Conservation (phyloP, 1,284 basidiomycete genomes). For the Leucoagaricus sp. region DNA sequence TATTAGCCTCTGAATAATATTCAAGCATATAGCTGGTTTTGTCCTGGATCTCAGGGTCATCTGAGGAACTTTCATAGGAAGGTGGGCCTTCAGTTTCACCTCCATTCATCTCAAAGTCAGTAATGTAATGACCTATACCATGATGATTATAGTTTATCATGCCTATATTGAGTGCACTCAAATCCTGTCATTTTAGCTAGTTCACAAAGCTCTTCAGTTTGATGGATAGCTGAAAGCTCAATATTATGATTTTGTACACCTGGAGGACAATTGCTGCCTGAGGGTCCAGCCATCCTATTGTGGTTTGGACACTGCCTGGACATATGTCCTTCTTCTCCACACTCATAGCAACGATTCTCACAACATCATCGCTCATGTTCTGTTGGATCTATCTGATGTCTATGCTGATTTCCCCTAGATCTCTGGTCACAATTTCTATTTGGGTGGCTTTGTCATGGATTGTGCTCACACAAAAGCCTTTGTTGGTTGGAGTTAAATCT, state of each 20-base stretch:
- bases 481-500: too few relatives aligned
- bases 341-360: slow-evolving; percentile 20
- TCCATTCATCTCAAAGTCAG: too few relatives aligned
- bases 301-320: slow-evolving; percentile 1
- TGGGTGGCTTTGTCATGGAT: too few relatives aligned
- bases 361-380: too few relatives aligned
- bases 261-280: slow-evolving; percentile 11
- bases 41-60: background rate
- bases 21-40: background rate
- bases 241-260: slow-evolving; percentile 16
- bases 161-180: background rate
- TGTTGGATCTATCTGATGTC: too few relatives aligned
- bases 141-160: background rate
- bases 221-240: slow-evolving; percentile 3
- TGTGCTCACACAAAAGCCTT: too few relatives aligned
- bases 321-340: slow-evolving; percentile 19
- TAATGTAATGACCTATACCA: background rate
- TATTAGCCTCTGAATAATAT: background rate
- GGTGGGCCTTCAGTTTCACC: too few relatives aligned
- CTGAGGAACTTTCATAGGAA: too few relatives aligned
- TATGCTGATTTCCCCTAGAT: too few relatives aligned
- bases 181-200: background rate
- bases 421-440: too few relatives aligned
- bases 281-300: background rate
- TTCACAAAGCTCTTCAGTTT: background rate